Percentiles rank a stretch among this genome's conserved stretches.
These are phyloP conservation scores for Scopulariopsis brevicaulis DNA, from an alignment of 2,329 filamentous ascomycete genomes.

Conservation along the genomic window DNA sequence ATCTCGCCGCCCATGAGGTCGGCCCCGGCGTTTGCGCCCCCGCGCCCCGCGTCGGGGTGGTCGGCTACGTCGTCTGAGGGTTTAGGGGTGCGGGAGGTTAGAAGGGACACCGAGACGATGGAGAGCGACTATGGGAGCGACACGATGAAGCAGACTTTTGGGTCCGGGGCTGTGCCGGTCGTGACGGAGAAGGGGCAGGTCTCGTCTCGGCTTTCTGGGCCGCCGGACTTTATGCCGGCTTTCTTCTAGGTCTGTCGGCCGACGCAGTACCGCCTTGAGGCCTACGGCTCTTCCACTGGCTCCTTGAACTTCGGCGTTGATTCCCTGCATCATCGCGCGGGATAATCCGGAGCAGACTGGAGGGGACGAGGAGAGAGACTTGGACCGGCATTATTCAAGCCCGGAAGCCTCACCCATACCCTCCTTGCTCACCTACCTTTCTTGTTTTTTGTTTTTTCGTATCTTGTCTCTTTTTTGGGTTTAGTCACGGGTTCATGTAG, in stretches of 20 bases:
- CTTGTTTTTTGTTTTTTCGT: background rate
- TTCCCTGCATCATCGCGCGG: no score
- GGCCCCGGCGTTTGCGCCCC: background rate
- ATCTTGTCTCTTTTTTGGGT: background rate
- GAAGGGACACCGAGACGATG: background rate
- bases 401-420: background rate
- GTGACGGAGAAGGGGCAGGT: background rate
- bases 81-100: no score
- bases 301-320: background rate
- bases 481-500: background rate
- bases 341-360: no score
- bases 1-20: background rate
- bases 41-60: background rate
- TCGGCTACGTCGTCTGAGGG: background rate
- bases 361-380: background rate
- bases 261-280: background rate
- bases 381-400: background rate
- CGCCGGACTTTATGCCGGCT: background rate
- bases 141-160: constrained; percentile 4
- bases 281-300: background rate
- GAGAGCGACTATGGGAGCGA: constrained; percentile 1
- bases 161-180: background rate
- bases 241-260: background rate
- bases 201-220: background rate
- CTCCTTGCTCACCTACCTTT: background rate